These are phyloP conservation scores for Ilyonectria mors-panacis DNA, from an alignment of 2,329 filamentous ascomycete species.

Conservation along the genomic window DNA sequence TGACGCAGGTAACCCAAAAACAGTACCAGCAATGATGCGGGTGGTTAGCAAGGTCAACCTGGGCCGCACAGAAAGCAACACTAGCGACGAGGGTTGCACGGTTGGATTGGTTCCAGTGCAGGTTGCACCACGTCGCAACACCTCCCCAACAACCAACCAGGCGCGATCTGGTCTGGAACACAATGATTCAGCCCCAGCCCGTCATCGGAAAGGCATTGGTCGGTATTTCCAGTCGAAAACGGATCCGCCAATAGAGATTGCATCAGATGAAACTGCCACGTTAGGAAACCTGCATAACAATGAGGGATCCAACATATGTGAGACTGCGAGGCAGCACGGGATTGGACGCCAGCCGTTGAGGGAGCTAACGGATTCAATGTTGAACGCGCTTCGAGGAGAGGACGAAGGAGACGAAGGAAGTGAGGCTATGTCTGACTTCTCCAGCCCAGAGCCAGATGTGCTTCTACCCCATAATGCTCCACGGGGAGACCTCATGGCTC, in stretches of 20 bases:
- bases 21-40: conserved; percentile 44
- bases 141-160: conserved; percentile 17
- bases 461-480: conserved; percentile 15
- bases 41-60: conserved; percentile 52
- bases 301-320: conserved; percentile 27
- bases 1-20: conserved; percentile 7
- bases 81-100: conserved; percentile 48
- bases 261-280: conserved; percentile 54
- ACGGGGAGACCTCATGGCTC: neutral
- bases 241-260: conserved; percentile 51
- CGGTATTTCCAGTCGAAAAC: conserved; percentile 49
- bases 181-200: conserved; percentile 22
- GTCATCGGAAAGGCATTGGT: conserved; percentile 47
- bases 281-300: conserved; percentile 28
- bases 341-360: conserved; percentile 40
- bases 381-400: conserved; percentile 40
- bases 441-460: conserved; percentile 21
- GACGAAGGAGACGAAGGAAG: conserved; percentile 29
- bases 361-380: conserved; percentile 41
- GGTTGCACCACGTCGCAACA: conserved; percentile 39
- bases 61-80: conserved; percentile 50
- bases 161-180: conserved; percentile 11
- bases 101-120: conserved; percentile 44
- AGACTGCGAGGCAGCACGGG: conserved; percentile 16
- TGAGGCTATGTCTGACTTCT: conserved; percentile 10